Evolutionary conservation across 176 grass and related monocot species (phyloP).

Genomic region (Bothriochloa decipiens): DNA sequence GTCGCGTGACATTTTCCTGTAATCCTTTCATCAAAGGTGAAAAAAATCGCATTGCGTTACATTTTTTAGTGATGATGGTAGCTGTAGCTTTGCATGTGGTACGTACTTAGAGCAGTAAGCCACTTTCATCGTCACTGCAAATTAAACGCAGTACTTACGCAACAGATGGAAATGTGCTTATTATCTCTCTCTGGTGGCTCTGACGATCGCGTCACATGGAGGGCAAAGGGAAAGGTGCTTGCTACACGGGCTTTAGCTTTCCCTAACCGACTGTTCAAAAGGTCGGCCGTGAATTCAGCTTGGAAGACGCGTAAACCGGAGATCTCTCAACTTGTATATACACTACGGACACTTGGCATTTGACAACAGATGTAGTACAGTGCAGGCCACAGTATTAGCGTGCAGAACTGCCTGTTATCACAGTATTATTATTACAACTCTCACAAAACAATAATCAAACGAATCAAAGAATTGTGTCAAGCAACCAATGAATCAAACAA

Average conservation of each 20-base stretch:
- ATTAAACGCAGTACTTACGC: neutral
- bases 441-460: too few species aligned
- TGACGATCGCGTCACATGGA: slow-evolving; percentile 22
- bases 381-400: too few species aligned
- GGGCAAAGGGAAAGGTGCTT: slow-evolving; percentile 13
- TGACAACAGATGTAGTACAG: neutral
- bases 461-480: too few species aligned
- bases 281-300: neutral
- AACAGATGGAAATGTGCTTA: neutral
- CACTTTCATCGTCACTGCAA: too few species aligned
- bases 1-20: neutral
- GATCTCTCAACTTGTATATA: neutral
- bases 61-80: neutral
- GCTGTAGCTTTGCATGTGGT: neutral
- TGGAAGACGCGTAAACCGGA: neutral
- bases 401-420: too few species aligned
- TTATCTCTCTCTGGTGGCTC: too few species aligned
- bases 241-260: slow-evolving; percentile 16
- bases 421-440: too few species aligned
- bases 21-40: neutral
- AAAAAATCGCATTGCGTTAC: neutral
- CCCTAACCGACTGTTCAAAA: neutral
- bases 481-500: too few species aligned
- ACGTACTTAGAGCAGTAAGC: neutral
- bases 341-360: neutral